Base-by-base conservation (phyloP, 2,329 filamentous ascomycete genomes). In the Neofusicoccum parvum region DNA sequence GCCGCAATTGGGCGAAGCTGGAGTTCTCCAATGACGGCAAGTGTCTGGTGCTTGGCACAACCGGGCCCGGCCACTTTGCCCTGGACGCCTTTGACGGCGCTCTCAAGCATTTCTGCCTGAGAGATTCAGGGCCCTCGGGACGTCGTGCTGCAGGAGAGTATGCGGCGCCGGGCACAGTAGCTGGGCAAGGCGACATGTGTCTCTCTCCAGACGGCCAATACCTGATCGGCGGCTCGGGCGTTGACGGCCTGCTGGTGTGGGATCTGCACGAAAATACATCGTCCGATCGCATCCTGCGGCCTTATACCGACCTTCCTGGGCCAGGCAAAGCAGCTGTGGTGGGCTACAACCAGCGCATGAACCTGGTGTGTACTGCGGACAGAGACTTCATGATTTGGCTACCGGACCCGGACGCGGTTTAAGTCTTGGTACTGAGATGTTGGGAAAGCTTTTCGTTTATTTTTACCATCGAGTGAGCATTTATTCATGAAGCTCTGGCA, bases 21-120 rank as follows among this genome's bases (percentile, higher is more conserved):
- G 93, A 97, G 72, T 98, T 99, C 75, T 95, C 92, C 66, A 99
- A 99, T 72, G 95, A 99, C 73, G 95, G 95, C 17, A 96, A 96
- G 74, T 87, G 87, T 67, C 80, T 99, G 54, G 84, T 99, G 5
- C 78, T 99, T 17, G 92, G 91, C 14, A 98, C 94, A 2, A 92
- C 90, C 56, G 92, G 91, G 6, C 85, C 85, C 60, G 92, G 93
- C 0, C 95, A 99, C 77, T 96, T 95, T 73, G 81, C 99, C 2
- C 82, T 99, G n/a, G 95, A 99, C 75, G 92, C 94, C 1, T 98
- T 97, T 75, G 88, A 92, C 48, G 95, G 94, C 45, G 85, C 84
- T 6, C 78, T 98, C 23, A 92, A 90, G 73, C 89, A 91, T 10
- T 93, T 91, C 75, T 83, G 94, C 65, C 77, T 80, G 49, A 83